Base-by-base conservation (phyloP, 345 rosid genomes). In the Capsella bursapastoris region DNA sequence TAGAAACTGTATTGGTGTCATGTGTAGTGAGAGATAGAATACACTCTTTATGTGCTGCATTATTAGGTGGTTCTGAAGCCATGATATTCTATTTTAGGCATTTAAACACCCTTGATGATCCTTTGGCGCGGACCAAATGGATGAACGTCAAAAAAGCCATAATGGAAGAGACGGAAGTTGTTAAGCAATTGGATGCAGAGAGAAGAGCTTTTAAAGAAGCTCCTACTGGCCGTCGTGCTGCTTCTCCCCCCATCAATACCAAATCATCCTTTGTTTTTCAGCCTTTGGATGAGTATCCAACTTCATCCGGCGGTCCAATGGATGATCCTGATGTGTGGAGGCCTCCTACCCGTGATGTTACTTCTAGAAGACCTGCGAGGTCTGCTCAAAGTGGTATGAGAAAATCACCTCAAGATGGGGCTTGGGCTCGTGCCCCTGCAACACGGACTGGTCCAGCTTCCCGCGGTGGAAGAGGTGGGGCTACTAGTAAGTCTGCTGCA, bases 301-400 rank as follows among this genome's bases (percentile, higher is more conserved):
- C 95, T 66, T 92, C 99, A 8, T 96, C 97, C 2, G 87, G 86
- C 71, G 87, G 82, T 74, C 81, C 94, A 5, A 80, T 92, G 81
- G 98, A 92, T 80, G 99, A 96, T 72, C 99, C 98, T 80, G 99
- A 96, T 89, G 98, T 96, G 32, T 96, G 99, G 99, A 84, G 97
- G 86, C 98, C 98, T n/a, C 99, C 96, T 5, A 92, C 94, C 37
- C 87, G 93, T 48, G 99, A 92, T 67, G 80, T 89, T 57, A 3
- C 85, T 2, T 83, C 74, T 64, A 85, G 98, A 77, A 87, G 99
- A 84, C 86, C 99, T 3, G 70, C 83, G 0, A 89, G 99, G 83
- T 62, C 90, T 79, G 91, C 88, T 72, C 96, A 88, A 80, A 87
- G 71, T 49, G 94, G 94, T 18, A 71, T 64, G 85, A 84, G 97